phyloP scores from a whole-genome alignment of 345 rosid genomes.

The Populus deltoides region DNA sequence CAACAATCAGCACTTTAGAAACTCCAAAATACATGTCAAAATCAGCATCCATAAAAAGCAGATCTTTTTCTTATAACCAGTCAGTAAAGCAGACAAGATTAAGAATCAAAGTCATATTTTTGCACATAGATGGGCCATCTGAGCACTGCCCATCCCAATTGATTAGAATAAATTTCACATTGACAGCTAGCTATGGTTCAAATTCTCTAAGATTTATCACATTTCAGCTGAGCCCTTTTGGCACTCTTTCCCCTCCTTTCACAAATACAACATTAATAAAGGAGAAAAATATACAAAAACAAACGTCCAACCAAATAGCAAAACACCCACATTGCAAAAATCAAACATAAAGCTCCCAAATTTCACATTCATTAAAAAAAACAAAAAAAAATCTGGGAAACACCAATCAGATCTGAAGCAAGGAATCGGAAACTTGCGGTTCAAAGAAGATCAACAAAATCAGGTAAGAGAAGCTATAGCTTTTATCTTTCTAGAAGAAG shows the following conservation, averaged over 20 bases:
- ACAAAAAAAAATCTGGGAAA: not conserved
- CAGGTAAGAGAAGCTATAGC: not conserved
- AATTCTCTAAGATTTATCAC: not conserved
- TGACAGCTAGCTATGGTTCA: not conserved
- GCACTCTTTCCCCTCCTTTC: not conserved
- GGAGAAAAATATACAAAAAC: not conserved
- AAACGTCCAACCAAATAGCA: not conserved
- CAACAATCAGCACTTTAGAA: not conserved
- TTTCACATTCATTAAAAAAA: not conserved
- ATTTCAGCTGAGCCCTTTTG: not conserved
- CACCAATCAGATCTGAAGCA: slow-evolving; percentile 5
- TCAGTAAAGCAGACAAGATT: not conserved
- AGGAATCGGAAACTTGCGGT: not conserved
- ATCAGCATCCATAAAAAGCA: not conserved
- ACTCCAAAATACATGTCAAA: not conserved
- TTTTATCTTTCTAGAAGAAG: not conserved
- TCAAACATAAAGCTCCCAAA: not conserved
- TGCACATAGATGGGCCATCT: not conserved
- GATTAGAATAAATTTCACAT: not conserved
- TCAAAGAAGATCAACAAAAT: not conserved
- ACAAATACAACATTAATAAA: not conserved
- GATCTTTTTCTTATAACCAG: not conserved
- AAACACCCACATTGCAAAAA: not conserved
- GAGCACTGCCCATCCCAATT: not conserved
- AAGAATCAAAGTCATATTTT: not conserved